These are phyloP conservation scores for Termitomyces sp. DNA, from an alignment of 768 basidiomycete species.

Conservation along the genomic window DNA sequence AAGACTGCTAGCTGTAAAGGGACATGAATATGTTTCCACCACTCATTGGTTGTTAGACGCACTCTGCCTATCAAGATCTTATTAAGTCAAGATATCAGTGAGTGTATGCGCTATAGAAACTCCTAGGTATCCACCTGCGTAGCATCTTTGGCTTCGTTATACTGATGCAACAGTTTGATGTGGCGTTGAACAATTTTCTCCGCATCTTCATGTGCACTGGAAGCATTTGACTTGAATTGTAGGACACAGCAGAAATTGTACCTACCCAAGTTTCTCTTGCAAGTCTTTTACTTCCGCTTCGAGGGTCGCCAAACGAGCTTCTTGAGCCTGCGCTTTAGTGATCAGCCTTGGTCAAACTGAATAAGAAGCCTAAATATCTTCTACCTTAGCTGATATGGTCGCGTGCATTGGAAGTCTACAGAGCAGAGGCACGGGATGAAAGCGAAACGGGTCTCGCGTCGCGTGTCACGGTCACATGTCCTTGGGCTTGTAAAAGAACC, in stretches of 20 bases:
- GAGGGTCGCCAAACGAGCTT: conserved; percentile 23
- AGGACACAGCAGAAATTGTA: not conserved
- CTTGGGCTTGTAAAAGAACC: too few relatives aligned
- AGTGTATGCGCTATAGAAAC: conserved; percentile 4
- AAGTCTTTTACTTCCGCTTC: conserved; percentile 25
- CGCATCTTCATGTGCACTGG: conserved; percentile 24
- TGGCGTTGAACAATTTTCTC: conserved; percentile 48
- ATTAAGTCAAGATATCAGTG: not conserved
- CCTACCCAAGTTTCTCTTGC: conserved; percentile 28
- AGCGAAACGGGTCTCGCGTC: not conserved
- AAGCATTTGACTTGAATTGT: not conserved
- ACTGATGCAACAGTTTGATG: conserved; percentile 69
- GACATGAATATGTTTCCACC: not conserved
- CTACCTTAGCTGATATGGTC: conserved; percentile 25
- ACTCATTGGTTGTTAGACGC: conserved; percentile 13
- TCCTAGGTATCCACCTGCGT: conserved; percentile 52
- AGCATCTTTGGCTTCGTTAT: conserved; percentile 83
- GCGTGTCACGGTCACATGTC: not conserved
- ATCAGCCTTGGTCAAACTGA: not conserved
- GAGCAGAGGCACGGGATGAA: too few relatives aligned
- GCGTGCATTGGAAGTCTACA: conserved; percentile 21
- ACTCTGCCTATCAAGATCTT: conserved; percentile 82
- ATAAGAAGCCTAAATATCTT: not conserved
- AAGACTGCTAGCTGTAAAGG: conserved; percentile 61
- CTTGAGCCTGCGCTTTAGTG: conserved; percentile 19